Evolutionary conservation across 768 basidiomycete species (phyloP).

Genomic region (Lepiota brunneoincarnata): DNA sequence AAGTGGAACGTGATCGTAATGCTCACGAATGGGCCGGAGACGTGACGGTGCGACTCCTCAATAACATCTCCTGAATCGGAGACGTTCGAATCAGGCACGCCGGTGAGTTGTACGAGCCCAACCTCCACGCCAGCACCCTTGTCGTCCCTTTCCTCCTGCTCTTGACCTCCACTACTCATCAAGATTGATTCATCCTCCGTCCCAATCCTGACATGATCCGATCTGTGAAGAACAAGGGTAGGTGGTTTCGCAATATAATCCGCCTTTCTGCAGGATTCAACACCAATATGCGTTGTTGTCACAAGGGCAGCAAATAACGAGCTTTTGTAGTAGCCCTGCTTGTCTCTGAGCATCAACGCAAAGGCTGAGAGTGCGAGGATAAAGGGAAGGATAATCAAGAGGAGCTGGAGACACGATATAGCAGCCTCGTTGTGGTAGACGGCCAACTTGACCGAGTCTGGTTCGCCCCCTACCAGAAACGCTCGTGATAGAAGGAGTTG

Average conservation of each 20-base stretch:
- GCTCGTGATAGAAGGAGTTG: conserved; percentile 16
- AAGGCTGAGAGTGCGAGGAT: conserved; percentile 6
- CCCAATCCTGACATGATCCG: too few species aligned
- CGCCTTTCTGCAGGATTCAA: background rate
- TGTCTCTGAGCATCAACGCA: conserved; percentile 9
- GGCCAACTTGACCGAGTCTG: conserved; percentile 7
- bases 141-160: too few species aligned
- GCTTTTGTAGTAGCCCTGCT: conserved; percentile 17
- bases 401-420: background rate
- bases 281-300: conserved; percentile 17
- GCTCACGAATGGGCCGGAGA: too few species aligned
- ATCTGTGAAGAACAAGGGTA: background rate
- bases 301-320: conserved; percentile 17
- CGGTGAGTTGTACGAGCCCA: too few species aligned
- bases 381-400: conserved; percentile 16
- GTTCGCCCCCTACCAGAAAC: conserved; percentile 17
- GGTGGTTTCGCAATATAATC: background rate
- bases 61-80: too few species aligned
- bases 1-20: too few species aligned
- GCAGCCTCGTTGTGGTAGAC: conserved; percentile 14
- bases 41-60: too few species aligned
- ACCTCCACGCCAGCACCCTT: too few species aligned
- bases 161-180: too few species aligned
- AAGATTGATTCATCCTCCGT: background rate
- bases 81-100: too few species aligned